Evolutionary conservation across 352 stramenopile genomes (phyloP).

Genomic region (Phytophthora nicotianae): DNA sequence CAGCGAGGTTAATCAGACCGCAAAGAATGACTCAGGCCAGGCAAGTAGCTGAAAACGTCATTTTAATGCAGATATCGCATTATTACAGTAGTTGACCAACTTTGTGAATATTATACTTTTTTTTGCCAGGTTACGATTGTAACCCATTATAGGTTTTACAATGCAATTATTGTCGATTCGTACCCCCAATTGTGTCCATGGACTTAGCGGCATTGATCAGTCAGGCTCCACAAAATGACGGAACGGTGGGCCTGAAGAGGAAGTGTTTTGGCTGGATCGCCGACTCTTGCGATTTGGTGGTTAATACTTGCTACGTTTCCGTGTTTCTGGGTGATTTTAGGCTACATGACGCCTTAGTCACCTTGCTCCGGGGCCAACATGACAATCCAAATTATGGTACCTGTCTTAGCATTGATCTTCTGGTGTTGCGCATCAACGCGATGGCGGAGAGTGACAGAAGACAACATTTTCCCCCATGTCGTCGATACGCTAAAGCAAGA

Average conservation of each 20-base stretch:
- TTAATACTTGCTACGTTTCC: background rate
- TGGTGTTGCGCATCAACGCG: slow-evolving; percentile 4
- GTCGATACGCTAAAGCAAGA: background rate
- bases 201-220: background rate
- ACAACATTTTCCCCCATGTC: slow-evolving; percentile 10
- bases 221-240: background rate
- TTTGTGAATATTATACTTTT: background rate
- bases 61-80: no score
- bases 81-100: background rate
- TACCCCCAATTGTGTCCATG: slow-evolving; percentile 2
- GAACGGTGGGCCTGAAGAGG: background rate
- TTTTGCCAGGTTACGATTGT: background rate
- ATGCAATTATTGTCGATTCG: no score
- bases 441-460: slow-evolving; percentile 2
- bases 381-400: background rate
- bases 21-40: no score
- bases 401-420: slow-evolving; percentile 4
- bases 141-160: no score
- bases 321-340: background rate
- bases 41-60: no score
- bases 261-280: background rate
- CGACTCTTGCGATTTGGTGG: background rate
- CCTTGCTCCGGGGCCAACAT: background rate
- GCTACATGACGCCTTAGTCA: background rate
- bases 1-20: no score